These are phyloP conservation scores for Dactylellina sp. DNA, from an alignment of 2,329 filamentous ascomycete genomes.

Conservation along the genomic window DNA sequence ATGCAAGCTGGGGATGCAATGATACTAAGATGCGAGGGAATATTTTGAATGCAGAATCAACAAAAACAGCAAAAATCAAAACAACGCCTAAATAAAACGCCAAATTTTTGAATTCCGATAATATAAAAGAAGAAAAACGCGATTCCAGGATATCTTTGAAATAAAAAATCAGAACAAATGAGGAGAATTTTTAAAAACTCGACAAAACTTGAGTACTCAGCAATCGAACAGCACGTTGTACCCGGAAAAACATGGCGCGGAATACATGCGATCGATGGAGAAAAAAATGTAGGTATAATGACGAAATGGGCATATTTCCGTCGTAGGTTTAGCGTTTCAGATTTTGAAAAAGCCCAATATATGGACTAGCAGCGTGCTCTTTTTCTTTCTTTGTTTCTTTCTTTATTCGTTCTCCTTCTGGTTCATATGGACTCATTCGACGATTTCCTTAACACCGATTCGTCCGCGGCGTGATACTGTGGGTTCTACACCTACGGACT, in stretches of 20 bases:
- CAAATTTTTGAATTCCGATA: slow-evolving; percentile 29
- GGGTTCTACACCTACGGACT: slow-evolving; percentile 8
- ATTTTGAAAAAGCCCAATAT: neutral
- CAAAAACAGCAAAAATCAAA: slow-evolving; percentile 5
- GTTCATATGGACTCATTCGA: slow-evolving; percentile 25
- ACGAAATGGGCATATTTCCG: neutral
- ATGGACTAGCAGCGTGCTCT: neutral
- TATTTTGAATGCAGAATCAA: neutral
- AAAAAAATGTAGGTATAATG: neutral
- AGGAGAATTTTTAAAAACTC: neutral
- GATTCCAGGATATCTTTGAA: slow-evolving; percentile 49
- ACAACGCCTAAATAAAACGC: slow-evolving; percentile 25
- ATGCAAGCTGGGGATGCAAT: slow-evolving; percentile 30
- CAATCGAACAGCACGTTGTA: neutral
- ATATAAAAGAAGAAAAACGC: too few relatives aligned
- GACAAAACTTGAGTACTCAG: neutral
- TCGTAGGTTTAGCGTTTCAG: neutral
- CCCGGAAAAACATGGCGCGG: neutral
- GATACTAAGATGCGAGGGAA: slow-evolving; percentile 5
- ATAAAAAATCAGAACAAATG: slow-evolving; percentile 15
- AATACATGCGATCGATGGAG: slow-evolving; percentile 4
- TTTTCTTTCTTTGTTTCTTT: slow-evolving; percentile 4
- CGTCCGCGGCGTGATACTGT: slow-evolving; percentile 37
- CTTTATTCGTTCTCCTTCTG: too few relatives aligned
- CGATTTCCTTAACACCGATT: slow-evolving; percentile 53